Base-by-base conservation (phyloP, 2,329 filamentous ascomycete genomes). In the Aspergillus sp. region DNA sequence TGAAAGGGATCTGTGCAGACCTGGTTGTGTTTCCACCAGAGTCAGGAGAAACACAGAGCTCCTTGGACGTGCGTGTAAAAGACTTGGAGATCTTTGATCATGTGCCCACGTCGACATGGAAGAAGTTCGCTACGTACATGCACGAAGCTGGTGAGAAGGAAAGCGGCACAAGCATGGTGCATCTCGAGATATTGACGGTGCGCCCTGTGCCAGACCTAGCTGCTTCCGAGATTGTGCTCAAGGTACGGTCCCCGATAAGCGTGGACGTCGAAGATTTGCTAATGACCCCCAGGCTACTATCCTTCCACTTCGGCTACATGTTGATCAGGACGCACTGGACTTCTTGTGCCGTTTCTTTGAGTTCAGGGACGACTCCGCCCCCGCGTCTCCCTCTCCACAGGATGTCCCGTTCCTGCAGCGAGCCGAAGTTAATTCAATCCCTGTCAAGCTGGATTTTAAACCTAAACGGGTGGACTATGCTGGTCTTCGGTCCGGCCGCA, bases 271-370 rank as follows among this genome's bases (percentile, higher is more conserved):
- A 10, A 29, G 9, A n/a, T 45, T 29, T 47, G 42, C 55, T 68
- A 55, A 64, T 45, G 36, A 5, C 52, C 13, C 13, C 5, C 62
- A 81, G 76, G 83, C 84, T 13, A 88, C 85, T 1, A 71, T 99
- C 16, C 79, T 97, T 25, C 94, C 94, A 1, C 76, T 99, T 23
- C 85, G 94, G 41, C 79, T 99, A 1, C 94, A 99, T 68, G 92
- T 99, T 31, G 94, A 99, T 65, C 94, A 99, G 72, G 94, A 99
- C 71, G 93, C 94, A 1, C 81, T 99, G 3, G 94, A 99, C 68
- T 99, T 99, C 68, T 89, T 99, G 67, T 96, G 89, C 1, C 86
- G 94, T 2, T 99, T 99, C 77, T 99, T 99, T 64, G 92, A 96
- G 64, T 99, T 99, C 79, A 95, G 96, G 66, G 91, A 97, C 61